Evolutionary conservation across 768 basidiomycete genomes (phyloP), one percentile per base, ranked within the genome.

Genomic region (Rhodotorula graminis): DNA sequence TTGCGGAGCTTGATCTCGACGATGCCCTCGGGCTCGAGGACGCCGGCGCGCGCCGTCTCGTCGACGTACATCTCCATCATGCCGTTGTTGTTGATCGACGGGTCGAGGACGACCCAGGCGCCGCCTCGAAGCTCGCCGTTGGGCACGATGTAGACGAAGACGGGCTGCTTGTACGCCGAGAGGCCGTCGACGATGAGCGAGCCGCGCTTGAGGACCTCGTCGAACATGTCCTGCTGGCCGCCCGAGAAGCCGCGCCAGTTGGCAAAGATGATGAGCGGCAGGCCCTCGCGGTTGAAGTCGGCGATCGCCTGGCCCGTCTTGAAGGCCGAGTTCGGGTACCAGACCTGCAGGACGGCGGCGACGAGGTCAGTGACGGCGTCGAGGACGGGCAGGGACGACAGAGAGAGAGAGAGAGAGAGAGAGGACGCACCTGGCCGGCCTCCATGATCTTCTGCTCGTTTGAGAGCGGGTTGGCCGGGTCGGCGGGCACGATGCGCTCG

Each of bases 221-320:
- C 74, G 65, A 83, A 82, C 93, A 97, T 97, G 82, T 97, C 94
- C 82, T 96, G 94, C 82, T 97, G 94, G 75, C 96, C 96, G 74
- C 96, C 96, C 31, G 96, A 99, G 88, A 99, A 99, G 37, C 96
- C 96, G 84, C 96, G 91, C 93, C 96, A 98, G 84, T 99, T 99
- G 66, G 96, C 96, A 79, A 99, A 97, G 82, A 99, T 94, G 81
- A 98, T 94, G 71, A 99, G 85, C 9, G 96, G 96, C 23, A 99
- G 84, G 33, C 91, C 92, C 82, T 99, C 96, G 56, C 96, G 89
- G 83, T 95, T 90, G 84, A 98, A 92, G 83, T 99, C 96, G 82
- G 93, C 93, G 84, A 98, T 98, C 25, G 96, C 95, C 79, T 98
- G 96, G 15, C 94, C 96, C 15, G 96, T 99, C 86, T 99, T 99